Percentiles rank a stretch among this genome's conserved stretches.
These are phyloP conservation scores for Cladochytrium tenue DNA, from an alignment of 371 early-diverging fungal genomes.

Conservation along the genomic window DNA sequence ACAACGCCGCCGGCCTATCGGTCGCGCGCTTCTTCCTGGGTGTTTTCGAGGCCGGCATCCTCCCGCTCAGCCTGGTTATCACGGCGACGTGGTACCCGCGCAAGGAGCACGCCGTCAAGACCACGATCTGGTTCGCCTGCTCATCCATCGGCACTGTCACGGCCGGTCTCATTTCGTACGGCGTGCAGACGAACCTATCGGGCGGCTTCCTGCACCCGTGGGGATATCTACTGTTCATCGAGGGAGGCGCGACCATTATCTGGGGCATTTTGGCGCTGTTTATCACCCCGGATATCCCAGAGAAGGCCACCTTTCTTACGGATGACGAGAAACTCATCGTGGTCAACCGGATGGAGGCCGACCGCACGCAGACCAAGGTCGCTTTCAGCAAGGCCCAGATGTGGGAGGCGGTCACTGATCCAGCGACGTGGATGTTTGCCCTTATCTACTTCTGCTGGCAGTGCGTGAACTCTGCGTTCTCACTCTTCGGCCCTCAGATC, in stretches of 20 bases:
- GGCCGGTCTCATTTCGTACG: slow-evolving; percentile 11
- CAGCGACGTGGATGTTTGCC: slow-evolving; percentile 25
- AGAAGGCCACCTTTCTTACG: slow-evolving; percentile 16
- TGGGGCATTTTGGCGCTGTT: slow-evolving; percentile 16
- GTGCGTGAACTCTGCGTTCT: slow-evolving; percentile 26
- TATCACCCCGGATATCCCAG: slow-evolving; percentile 21
- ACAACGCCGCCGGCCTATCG: neutral
- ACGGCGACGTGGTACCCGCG: slow-evolving; percentile 13
- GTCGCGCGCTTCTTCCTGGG: slow-evolving; percentile 11
- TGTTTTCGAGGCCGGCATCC: slow-evolving; percentile 13
- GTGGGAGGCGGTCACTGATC: slow-evolving; percentile 17
- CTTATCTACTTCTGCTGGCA: slow-evolving; percentile 27
- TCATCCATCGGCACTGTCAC: slow-evolving; percentile 9
- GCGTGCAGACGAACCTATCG: slow-evolving; percentile 8
- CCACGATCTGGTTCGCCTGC: slow-evolving; percentile 12
- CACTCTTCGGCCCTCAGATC: slow-evolving; percentile 20
- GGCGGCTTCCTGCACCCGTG: slow-evolving; percentile 3
- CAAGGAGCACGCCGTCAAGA: slow-evolving; percentile 11
- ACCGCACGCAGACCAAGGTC: slow-evolving; percentile 15
- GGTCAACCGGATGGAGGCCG: slow-evolving; percentile 16
- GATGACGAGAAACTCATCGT: slow-evolving; percentile 18
- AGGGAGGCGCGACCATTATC: slow-evolving; percentile 18
- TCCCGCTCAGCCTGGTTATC: slow-evolving; percentile 9
- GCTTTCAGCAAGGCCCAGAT: slow-evolving; percentile 7
- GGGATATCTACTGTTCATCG: slow-evolving; percentile 24